Evolutionary conservation across 495 filamentous ascomycete genomes (phyloP), one percentile per base, ranked within the genome.

Genomic region (Hypomontagnella submonticulosa): DNA sequence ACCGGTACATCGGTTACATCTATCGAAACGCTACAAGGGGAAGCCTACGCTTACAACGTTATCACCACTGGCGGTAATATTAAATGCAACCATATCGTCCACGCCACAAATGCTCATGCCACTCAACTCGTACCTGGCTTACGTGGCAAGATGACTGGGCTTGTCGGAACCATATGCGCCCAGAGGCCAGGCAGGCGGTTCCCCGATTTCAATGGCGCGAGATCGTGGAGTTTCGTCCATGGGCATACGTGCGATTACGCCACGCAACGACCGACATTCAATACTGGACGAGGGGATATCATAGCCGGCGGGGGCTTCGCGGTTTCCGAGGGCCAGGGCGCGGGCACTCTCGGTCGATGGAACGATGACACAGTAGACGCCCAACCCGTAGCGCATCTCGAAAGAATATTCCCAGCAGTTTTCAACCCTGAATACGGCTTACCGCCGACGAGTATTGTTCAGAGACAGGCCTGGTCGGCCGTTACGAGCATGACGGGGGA

Each of bases 51-150:
- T 1, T 83, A 76, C 57, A 57, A 61, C 23, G 49, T 81, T 10
- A 50, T 52, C 0, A 83, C 81, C 0, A 32, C 70, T 0, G 74
- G 75, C 4, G 79, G 79, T 10, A 41, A 34, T 4, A 77, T 81
- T 41, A 58, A 58, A 7, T 75, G 81, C 6, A 67, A 55, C 12
- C 74, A 80, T 43, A 59, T 85, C 27, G 58, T 86, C n/a, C 80
- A 82, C 63, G 78, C 80, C 18, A 84, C 80, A 19, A 84, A 85
- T 52, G 83, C 70, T 32, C 78, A 78, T 60, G 71, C 79, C 4
- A 58, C 79, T 0, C 76, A 82, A 38, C 75, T 84, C 11, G 67
- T 84, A 18, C 79, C 82, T 0, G 75, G 77, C 1, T 71, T 84
- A 12, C 67, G 69, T 37, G 77, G 78, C 2, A 77, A 73, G 40